Evolutionary conservation across 225 moss, liverwort and hornwort genomes (phyloP).

Genomic region (Straminergon stramineum): DNA sequence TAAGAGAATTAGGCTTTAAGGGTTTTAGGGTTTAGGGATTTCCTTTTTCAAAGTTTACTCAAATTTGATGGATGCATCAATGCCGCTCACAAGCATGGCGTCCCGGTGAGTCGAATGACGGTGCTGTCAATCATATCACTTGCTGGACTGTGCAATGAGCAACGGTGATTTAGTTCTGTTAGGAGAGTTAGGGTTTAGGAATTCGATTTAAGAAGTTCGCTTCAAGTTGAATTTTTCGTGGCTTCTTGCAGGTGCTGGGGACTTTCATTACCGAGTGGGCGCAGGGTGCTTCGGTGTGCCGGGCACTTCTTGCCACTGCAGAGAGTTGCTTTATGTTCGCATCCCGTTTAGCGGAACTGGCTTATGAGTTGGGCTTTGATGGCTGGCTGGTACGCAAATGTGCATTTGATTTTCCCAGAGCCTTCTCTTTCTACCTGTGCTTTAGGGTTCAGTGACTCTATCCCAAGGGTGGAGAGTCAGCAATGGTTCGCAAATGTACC

Average conservation of each 20-base stretch:
- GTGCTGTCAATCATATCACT: neutral
- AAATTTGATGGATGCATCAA: slow-evolving; percentile 45
- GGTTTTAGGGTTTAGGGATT: neutral
- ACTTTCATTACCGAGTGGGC: slow-evolving; percentile 91
- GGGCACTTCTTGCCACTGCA: slow-evolving; percentile 37
- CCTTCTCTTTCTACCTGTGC: neutral
- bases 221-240: neutral
- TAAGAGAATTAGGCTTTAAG: neutral
- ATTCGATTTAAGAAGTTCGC: no score
- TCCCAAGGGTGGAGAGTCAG: neutral
- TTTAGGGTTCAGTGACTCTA: neutral
- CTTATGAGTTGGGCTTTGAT: slow-evolving; percentile 76
- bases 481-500: neutral
- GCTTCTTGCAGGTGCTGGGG: slow-evolving; percentile 54
- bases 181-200: neutral
- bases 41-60: no score
- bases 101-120: slow-evolving; percentile 34
- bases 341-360: slow-evolving; percentile 79
- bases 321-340: slow-evolving; percentile 59
- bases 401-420: neutral
- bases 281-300: slow-evolving; percentile 59
- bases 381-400: slow-evolving; percentile 82
- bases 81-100: slow-evolving; percentile 70
- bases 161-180: neutral
- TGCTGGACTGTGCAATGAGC: neutral